phyloP scores from a whole-genome alignment of 2,329 filamentous ascomycete species.

The Aspergillus neoniger region DNA sequence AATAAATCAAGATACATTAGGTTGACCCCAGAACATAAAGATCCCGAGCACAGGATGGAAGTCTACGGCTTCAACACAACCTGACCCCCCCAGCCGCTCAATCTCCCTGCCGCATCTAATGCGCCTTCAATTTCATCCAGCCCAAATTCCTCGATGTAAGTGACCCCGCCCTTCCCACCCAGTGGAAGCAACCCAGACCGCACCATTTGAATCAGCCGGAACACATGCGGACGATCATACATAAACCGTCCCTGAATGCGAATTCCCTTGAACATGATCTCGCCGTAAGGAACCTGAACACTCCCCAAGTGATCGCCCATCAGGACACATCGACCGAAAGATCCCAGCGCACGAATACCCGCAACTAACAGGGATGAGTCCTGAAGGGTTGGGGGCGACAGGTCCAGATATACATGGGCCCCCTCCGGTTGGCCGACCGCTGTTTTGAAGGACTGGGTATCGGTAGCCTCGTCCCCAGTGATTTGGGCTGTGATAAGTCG shows the following conservation, averaged over 20 bases:
- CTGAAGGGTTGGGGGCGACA: not conserved
- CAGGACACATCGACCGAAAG: not conserved
- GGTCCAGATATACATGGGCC: not conserved
- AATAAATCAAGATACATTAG: no score
- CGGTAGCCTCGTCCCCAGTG: not conserved
- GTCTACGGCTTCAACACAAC: not conserved
- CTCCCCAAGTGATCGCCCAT: slow-evolving; percentile 2
- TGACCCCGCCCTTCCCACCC: not conserved
- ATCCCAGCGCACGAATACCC: not conserved
- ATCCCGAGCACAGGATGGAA: no score
- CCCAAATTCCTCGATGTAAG: not conserved
- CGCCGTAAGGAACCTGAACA: not conserved
- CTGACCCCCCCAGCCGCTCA: slow-evolving; percentile 2
- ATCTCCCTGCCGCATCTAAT: not conserved
- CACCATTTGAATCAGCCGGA: slow-evolving; percentile 2
- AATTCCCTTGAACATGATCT: slow-evolving; percentile 4
- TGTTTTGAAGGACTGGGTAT: not conserved
- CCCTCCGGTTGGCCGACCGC: not conserved
- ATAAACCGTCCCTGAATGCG: slow-evolving; percentile 9
- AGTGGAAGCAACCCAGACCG: slow-evolving; percentile 1
- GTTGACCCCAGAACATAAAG: no score
- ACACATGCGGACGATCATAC: slow-evolving; percentile 3
- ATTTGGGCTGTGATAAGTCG: not conserved
- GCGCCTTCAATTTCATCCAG: slow-evolving; percentile 2
- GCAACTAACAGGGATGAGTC: not conserved